These are phyloP conservation scores for Ophiostoma australiae DNA, from an alignment of 2,329 filamentous ascomycete species.

Conservation along the genomic window DNA sequence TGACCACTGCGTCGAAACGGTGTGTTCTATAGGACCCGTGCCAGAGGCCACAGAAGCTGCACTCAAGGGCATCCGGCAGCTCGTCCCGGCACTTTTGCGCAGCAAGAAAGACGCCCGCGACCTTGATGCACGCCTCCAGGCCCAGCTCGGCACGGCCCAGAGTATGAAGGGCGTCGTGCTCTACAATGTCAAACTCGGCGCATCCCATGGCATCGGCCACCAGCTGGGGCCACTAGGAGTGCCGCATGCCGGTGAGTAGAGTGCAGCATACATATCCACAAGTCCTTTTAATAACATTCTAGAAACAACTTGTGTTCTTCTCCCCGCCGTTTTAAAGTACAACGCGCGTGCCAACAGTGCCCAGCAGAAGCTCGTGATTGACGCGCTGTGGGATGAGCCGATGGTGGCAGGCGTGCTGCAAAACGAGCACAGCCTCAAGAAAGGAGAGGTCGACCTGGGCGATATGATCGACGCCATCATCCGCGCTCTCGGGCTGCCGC, in stretches of 20 bases:
- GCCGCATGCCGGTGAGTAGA: constrained; percentile 40
- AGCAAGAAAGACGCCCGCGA: constrained; percentile 29
- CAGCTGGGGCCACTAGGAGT: constrained; percentile 35
- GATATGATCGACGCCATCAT: constrained; percentile 47
- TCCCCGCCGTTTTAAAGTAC: neutral
- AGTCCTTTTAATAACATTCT: neutral
- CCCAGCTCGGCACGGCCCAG: constrained; percentile 44
- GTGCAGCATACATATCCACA: constrained; percentile 23
- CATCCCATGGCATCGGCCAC: constrained; percentile 40
- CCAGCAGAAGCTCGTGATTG: neutral
- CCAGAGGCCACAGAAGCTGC: constrained; percentile 31
- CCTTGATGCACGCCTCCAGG: constrained; percentile 39
- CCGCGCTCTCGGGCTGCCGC: constrained; percentile 46
- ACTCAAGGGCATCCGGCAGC: constrained; percentile 36
- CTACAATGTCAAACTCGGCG: constrained; percentile 37
- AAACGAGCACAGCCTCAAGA: neutral
- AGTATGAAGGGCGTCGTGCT: constrained; percentile 42
- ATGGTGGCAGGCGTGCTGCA: neutral
- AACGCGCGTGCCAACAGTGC: neutral
- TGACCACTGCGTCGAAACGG: constrained; percentile 30
- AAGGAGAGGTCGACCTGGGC: constrained; percentile 25
- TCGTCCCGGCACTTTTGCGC: constrained; percentile 36
- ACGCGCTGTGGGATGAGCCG: neutral
- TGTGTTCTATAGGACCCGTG: constrained; percentile 42
- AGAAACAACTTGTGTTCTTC: neutral